These are phyloP conservation scores for Ophiostoma tasmaniense DNA, from an alignment of 2,329 filamentous ascomycete species.

Conservation along the genomic window DNA sequence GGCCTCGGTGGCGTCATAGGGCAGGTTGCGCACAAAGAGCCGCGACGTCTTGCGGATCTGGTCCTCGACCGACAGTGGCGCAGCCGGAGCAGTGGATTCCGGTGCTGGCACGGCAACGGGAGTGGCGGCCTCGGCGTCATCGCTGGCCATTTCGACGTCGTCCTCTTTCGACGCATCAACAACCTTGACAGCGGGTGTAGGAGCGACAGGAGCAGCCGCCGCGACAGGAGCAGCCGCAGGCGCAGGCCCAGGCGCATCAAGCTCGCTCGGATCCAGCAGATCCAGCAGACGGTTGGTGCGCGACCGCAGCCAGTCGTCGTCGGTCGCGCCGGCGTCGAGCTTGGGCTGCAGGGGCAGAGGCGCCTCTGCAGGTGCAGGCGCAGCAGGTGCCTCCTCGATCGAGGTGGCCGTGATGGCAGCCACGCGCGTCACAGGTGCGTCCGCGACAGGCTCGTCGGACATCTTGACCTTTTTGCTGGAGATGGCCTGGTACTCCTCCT, in stretches of 20 bases:
- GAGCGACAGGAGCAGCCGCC: slow-evolving; percentile 12
- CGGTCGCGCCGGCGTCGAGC: slow-evolving; percentile 41
- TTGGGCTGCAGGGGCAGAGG: slow-evolving; percentile 9
- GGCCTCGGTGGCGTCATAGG: slow-evolving; percentile 69
- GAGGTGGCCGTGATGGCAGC: slow-evolving; percentile 17
- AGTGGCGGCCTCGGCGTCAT: slow-evolving; percentile 1
- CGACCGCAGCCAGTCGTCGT: slow-evolving; percentile 87
- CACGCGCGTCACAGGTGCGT: slow-evolving; percentile 4
- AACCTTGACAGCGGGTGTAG: not conserved
- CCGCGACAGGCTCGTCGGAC: not conserved
- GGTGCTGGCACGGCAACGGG: not conserved
- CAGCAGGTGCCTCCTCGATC: slow-evolving; percentile 14
- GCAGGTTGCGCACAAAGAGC: slow-evolving; percentile 81
- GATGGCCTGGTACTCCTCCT: slow-evolving; percentile 66
- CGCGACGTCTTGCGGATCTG: slow-evolving; percentile 64
- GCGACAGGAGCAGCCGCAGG: slow-evolving; percentile 17
- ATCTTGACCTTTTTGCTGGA: slow-evolving; percentile 41
- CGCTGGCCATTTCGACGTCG: slow-evolving; percentile 19
- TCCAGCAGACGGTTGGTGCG: slow-evolving; percentile 81
- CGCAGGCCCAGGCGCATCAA: slow-evolving; percentile 16
- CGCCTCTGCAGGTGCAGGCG: not conserved
- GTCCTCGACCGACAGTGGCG: slow-evolving; percentile 41
- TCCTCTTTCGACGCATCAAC: slow-evolving; percentile 2
- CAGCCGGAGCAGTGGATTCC: not conserved
- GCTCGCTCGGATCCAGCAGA: slow-evolving; percentile 66